Conservation (phyloP, 192 early-diverging fungal genomes). For the Spizellomyces punctatus region DNA sequence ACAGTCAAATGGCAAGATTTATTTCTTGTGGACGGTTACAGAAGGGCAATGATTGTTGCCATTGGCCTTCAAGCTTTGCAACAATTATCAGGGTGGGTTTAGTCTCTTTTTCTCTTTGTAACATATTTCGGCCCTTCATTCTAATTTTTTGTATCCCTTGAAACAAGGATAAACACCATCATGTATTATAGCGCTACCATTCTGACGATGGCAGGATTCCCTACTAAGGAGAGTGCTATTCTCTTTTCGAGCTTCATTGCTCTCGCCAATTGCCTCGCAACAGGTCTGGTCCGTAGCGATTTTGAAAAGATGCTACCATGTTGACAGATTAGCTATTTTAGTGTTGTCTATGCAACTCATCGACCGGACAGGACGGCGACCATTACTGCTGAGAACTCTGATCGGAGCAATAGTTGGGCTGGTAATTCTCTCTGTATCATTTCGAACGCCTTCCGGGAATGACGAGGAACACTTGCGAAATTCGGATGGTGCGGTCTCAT, state of each 20-base stretch:
- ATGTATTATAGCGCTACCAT: constrained; percentile 16
- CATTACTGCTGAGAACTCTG: constrained; percentile 6
- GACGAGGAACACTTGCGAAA: neutral
- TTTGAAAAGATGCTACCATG: neutral
- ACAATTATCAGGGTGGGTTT: constrained; percentile 10
- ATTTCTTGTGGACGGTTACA: neutral
- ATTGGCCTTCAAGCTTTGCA: constrained; percentile 16
- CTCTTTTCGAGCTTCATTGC: constrained; percentile 11
- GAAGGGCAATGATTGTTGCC: constrained; percentile 3
- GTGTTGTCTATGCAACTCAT: constrained; percentile 8
- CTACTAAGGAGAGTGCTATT: neutral
- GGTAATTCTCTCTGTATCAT: constrained; percentile 2
- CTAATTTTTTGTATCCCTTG: neutral
- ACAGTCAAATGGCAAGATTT: neutral
- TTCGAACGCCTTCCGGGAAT: neutral
- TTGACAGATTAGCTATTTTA: neutral
- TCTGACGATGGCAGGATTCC: constrained; percentile 8
- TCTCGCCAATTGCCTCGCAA: constrained; percentile 15
- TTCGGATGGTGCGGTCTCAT: neutral
- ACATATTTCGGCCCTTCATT: neutral
- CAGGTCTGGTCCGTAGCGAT: neutral
- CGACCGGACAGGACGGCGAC: constrained; percentile 2
- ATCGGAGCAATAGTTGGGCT: neutral
- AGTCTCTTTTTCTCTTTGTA: neutral
- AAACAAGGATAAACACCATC: constrained; percentile 1